Conservation (phyloP, 2,329 filamentous ascomycete genomes). For the Ascochyta viciae-villosae region DNA sequence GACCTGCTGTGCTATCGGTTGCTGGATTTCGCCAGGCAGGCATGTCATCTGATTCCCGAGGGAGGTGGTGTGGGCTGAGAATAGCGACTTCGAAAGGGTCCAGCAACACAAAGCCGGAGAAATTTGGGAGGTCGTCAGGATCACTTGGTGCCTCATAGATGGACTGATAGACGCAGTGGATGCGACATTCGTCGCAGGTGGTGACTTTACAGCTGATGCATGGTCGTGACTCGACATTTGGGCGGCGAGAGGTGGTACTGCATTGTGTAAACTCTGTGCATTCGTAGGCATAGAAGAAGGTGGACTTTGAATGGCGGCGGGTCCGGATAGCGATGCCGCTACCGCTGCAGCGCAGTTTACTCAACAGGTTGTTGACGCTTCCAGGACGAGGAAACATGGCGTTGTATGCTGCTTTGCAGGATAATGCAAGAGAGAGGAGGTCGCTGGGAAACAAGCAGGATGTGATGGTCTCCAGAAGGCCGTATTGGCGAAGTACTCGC, state of each 20-base stretch:
- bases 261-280: constrained; percentile 36
- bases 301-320: constrained; percentile 31
- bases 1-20: constrained; percentile 2
- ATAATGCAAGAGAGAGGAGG: constrained; percentile 36
- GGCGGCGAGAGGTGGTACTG: constrained; percentile 15
- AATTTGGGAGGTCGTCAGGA: constrained; percentile 39
- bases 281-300: constrained; percentile 29
- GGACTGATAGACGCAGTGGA: constrained; percentile 46
- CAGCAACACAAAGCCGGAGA: constrained; percentile 41
- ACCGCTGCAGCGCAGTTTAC: constrained; percentile 37
- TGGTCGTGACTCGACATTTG: constrained; percentile 27
- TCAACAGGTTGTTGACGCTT: constrained; percentile 38
- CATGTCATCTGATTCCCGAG: not conserved
- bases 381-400: constrained; percentile 30
- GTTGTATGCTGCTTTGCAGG: constrained; percentile 35
- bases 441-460: constrained; percentile 36
- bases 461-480: constrained; percentile 34
- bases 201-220: constrained; percentile 36
- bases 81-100: constrained; percentile 36
- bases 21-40: constrained; percentile 8
- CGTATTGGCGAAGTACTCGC: constrained; percentile 36
- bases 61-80: constrained; percentile 37
- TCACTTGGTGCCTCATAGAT: constrained; percentile 34
- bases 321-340: constrained; percentile 34
- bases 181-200: constrained; percentile 47